These are phyloP conservation scores for Phlebiopsis gigantea DNA, from an alignment of 768 basidiomycete species.

Conservation along the genomic window DNA sequence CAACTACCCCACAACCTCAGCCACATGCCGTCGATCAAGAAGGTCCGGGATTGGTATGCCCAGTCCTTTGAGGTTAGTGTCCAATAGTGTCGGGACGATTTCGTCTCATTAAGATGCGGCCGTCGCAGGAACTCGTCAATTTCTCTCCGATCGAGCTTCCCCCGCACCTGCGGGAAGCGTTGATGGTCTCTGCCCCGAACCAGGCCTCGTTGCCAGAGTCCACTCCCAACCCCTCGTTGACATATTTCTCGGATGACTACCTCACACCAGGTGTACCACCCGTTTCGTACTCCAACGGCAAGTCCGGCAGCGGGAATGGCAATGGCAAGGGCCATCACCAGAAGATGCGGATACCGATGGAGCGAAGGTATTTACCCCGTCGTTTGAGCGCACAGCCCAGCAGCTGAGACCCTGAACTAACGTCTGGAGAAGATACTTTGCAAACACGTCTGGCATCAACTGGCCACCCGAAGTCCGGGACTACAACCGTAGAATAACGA, in stretches of 20 bases:
- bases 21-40: slow-evolving; percentile 87
- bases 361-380: slow-evolving; percentile 56
- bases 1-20: slow-evolving; percentile 88
- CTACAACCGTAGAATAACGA: slow-evolving; percentile 90
- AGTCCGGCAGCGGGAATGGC: slow-evolving; percentile 39
- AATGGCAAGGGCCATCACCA: slow-evolving; percentile 21
- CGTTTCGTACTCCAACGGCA: slow-evolving; percentile 23
- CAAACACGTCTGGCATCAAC: slow-evolving; percentile 61
- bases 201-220: slow-evolving; percentile 60
- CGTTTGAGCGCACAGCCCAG: slow-evolving; percentile 2
- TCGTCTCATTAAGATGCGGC: neutral
- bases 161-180: slow-evolving; percentile 58
- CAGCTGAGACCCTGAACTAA: neutral
- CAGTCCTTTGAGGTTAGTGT: slow-evolving; percentile 86
- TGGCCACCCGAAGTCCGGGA: slow-evolving; percentile 95
- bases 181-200: slow-evolving; percentile 44
- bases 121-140: slow-evolving; percentile 73
- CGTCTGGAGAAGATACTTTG: slow-evolving; percentile 65
- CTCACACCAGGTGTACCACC: slow-evolving; percentile 7
- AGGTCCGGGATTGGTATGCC: slow-evolving; percentile 98
- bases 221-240: slow-evolving; percentile 72
- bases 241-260: slow-evolving; percentile 33
- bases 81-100: neutral
- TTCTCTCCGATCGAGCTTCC: slow-evolving; percentile 79
- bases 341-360: slow-evolving; percentile 77